phyloP scores from a whole-genome alignment of 2,329 filamentous ascomycete genomes.

The Aspergillus sp. region DNA sequence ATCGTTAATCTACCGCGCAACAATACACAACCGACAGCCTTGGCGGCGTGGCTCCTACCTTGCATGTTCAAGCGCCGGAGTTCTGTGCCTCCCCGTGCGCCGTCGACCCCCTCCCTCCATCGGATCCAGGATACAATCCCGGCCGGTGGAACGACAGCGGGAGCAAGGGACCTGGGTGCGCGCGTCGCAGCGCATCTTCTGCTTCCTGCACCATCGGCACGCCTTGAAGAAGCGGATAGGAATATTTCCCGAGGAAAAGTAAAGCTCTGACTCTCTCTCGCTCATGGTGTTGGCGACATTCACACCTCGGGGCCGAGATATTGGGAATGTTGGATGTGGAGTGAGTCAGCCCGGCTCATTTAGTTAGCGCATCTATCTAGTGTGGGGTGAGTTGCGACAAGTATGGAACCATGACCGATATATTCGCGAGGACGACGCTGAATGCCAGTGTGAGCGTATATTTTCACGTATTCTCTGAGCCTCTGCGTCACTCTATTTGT shows the following conservation, averaged over 20 bases:
- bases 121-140: conserved; percentile 33
- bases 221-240: conserved; percentile 34
- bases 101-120: conserved; percentile 24
- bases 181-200: conserved; percentile 37
- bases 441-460: too few relatives aligned
- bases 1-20: neutral
- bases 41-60: conserved; percentile 13
- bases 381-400: too few relatives aligned
- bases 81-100: conserved; percentile 22
- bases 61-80: conserved; percentile 12
- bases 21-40: too few relatives aligned
- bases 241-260: conserved; percentile 28
- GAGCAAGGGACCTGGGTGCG: conserved; percentile 34
- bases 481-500: too few relatives aligned
- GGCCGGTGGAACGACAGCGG: conserved; percentile 30
- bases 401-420: too few relatives aligned
- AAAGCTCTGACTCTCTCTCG: conserved; percentile 25
- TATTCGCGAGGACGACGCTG: too few relatives aligned
- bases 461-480: too few relatives aligned
- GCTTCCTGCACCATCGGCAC: conserved; percentile 34
- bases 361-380: too few relatives aligned
- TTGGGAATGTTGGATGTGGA: neutral
- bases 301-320: neutral
- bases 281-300: conserved; percentile 16
- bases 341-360: neutral